Conservation (phyloP, 768 basidiomycete species). For the Hydnum rufescens region DNA sequence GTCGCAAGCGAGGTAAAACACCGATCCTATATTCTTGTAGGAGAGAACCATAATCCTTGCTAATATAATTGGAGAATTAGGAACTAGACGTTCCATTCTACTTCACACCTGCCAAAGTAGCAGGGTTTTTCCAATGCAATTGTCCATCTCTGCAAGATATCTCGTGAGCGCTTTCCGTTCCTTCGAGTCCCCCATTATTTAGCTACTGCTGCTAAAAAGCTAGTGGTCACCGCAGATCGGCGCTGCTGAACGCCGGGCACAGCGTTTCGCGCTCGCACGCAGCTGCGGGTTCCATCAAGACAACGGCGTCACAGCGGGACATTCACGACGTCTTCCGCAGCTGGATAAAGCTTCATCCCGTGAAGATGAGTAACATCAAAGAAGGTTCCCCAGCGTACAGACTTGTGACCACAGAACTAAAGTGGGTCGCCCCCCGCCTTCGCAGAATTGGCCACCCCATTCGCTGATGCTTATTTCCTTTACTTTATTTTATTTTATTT, state of each 20-base stretch:
- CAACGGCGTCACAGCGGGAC: slow-evolving; percentile 48
- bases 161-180: slow-evolving; percentile 31
- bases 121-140: slow-evolving; percentile 62
- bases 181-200: neutral
- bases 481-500: too few species aligned
- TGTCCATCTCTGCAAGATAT: slow-evolving; percentile 59
- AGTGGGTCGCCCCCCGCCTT: slow-evolving; percentile 24
- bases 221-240: slow-evolving; percentile 49
- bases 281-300: slow-evolving; percentile 75
- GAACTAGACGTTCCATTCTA: slow-evolving; percentile 66
- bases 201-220: neutral
- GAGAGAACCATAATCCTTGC: too few species aligned
- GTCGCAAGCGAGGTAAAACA: slow-evolving; percentile 57
- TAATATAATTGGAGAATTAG: slow-evolving; percentile 21
- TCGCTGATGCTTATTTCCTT: slow-evolving; percentile 6
- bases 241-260: slow-evolving; percentile 71
- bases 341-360: slow-evolving; percentile 69
- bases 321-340: slow-evolving; percentile 69
- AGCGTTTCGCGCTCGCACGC: slow-evolving; percentile 83
- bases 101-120: slow-evolving; percentile 64
- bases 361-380: slow-evolving; percentile 65
- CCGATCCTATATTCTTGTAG: neutral
- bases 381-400: slow-evolving; percentile 46
- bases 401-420: slow-evolving; percentile 49
- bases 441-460: neutral